These are phyloP conservation scores for Agaricus sinodeliciosus DNA, from an alignment of 768 basidiomycete genomes.

Conservation along the genomic window DNA sequence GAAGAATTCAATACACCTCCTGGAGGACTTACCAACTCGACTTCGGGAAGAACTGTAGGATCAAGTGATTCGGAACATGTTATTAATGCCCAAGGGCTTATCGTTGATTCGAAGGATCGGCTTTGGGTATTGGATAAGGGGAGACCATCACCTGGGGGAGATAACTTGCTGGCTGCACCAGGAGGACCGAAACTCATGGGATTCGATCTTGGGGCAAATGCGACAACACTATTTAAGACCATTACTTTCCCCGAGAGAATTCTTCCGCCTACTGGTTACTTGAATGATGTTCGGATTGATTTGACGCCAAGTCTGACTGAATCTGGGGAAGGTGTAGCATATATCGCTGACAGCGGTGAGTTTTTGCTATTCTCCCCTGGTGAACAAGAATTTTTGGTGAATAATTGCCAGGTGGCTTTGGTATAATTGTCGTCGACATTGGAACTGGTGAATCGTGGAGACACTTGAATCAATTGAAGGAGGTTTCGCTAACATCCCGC, in stretches of 20 bases:
- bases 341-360: conserved; percentile 15
- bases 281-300: conserved; percentile 15
- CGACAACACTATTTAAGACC: conserved; percentile 10
- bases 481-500: conserved; percentile 6
- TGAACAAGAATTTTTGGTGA: neutral
- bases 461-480: conserved; percentile 10
- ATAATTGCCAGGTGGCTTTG: conserved; percentile 9
- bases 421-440: conserved; percentile 15
- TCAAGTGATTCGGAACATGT: conserved; percentile 13
- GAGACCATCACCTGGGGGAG: conserved; percentile 10
- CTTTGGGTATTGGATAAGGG: conserved; percentile 14
- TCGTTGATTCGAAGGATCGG: conserved; percentile 12
- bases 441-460: conserved; percentile 15
- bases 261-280: conserved; percentile 14
- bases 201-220: conserved; percentile 12
- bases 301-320: conserved; percentile 11
- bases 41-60: conserved; percentile 8
- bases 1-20: conserved; percentile 12
- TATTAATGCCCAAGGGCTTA: conserved; percentile 13
- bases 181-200: conserved; percentile 14
- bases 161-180: conserved; percentile 9
- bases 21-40: conserved; percentile 11
- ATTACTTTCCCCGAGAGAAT: conserved; percentile 13
- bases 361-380: neutral
- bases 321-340: conserved; percentile 13